Evolutionary conservation across 345 rosid genomes (phyloP).

Genomic region (Citrus medica): DNA sequence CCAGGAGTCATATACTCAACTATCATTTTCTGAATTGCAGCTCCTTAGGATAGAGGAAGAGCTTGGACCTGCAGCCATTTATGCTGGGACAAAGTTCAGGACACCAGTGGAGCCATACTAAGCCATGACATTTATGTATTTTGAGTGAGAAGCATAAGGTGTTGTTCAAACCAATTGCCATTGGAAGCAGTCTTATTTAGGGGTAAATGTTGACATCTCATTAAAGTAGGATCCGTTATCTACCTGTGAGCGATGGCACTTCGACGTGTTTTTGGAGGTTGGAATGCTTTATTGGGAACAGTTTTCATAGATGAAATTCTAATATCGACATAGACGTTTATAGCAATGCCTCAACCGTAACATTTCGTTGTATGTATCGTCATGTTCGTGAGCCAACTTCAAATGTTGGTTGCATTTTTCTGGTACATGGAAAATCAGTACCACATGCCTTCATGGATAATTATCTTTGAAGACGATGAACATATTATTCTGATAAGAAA

Average conservation of each 20-base stretch:
- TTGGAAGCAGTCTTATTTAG: too few species aligned
- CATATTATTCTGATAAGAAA: not conserved
- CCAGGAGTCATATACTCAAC: not conserved
- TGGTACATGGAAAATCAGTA: too few species aligned
- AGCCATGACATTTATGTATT: not conserved
- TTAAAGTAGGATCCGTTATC: not conserved
- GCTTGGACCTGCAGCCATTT: slow-evolving; percentile 44
- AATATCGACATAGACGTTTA: not conserved
- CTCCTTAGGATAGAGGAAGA: slow-evolving; percentile 59
- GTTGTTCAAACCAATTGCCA: not conserved
- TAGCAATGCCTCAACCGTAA: not conserved
- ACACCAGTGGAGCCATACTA: slow-evolving; percentile 49
- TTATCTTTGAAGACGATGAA: not conserved
- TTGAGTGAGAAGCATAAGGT: not conserved
- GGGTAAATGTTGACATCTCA: not conserved
- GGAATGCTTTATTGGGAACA: not conserved
- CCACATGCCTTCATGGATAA: not conserved
- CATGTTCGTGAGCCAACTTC: not conserved
- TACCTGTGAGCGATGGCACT: not conserved
- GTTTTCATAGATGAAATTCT: not conserved
- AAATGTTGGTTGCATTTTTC: not conserved
- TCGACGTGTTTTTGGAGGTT: not conserved
- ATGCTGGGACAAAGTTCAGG: slow-evolving; percentile 52
- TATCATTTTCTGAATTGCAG: slow-evolving; percentile 22
- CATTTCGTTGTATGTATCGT: not conserved